Percentiles rank a stretch among this genome's conserved stretches.
phyloP scores from a whole-genome alignment of 1,139 yeast genomes.

The Suhomyces kunorum region DNA sequence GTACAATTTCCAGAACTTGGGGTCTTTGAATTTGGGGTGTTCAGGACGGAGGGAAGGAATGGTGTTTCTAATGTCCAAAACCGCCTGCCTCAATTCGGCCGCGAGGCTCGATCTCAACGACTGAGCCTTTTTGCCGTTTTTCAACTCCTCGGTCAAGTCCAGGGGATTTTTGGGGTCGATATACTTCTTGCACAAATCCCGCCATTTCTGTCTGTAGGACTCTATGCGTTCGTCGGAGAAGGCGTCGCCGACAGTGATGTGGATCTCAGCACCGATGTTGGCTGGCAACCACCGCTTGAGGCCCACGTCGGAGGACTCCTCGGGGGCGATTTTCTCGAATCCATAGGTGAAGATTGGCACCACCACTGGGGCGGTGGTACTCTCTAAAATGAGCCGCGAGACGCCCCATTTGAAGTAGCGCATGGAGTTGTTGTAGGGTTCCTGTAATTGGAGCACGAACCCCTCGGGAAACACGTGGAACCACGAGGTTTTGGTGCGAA shows the following conservation, averaged over 20 bases:
- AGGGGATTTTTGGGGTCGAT: conserved; percentile 50
- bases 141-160: conserved; percentile 64
- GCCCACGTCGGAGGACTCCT: conserved; percentile 57
- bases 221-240: conserved; percentile 63
- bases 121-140: conserved; percentile 62
- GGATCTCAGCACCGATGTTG: conserved; percentile 66
- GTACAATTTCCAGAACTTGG: conserved; percentile 70
- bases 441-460: conserved; percentile 79
- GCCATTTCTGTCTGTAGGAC: conserved; percentile 68
- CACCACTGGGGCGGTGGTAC: conserved; percentile 80
- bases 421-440: conserved; percentile 82
- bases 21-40: conserved; percentile 61
- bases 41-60: conserved; percentile 51
- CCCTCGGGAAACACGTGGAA: conserved; percentile 96
- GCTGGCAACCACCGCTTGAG: conserved; percentile 61
- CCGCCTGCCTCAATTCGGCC: conserved; percentile 62
- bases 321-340: conserved; percentile 86
- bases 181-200: conserved; percentile 55
- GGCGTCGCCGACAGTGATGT: conserved; percentile 71
- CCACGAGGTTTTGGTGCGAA: conserved; percentile 75
- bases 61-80: conserved; percentile 56
- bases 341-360: conserved; percentile 90
- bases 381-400: conserved; percentile 76
- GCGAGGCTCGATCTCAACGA: conserved; percentile 70
- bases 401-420: conserved; percentile 97